Conservation (phyloP, 2,329 filamentous ascomycete species). For the Pyricularia sp. region DNA sequence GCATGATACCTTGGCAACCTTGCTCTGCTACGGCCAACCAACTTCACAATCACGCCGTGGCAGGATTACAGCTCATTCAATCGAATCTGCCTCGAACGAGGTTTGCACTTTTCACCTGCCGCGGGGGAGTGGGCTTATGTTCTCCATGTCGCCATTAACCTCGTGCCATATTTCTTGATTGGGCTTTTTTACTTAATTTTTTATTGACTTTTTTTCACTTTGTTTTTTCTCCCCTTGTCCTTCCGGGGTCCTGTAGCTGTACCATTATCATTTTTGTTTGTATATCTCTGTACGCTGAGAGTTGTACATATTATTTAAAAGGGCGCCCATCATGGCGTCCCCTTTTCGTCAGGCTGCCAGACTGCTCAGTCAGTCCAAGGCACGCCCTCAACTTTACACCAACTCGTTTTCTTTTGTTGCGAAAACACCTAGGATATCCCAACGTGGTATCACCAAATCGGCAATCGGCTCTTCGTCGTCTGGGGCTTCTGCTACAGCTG, state of each 20-base stretch:
- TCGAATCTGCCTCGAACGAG: background rate
- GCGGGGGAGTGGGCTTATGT: background rate
- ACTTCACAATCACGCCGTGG: background rate
- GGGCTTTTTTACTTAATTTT: background rate
- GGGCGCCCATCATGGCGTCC: background rate
- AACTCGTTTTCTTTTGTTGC: background rate
- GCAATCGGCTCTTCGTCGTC: background rate
- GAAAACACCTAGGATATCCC: background rate
- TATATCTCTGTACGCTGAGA: background rate
- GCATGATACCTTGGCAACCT: background rate
- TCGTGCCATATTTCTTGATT: slow-evolving; percentile 3
- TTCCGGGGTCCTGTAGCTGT: background rate
- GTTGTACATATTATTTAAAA: background rate
- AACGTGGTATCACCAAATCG: background rate
- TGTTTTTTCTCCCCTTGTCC: background rate
- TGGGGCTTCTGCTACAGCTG: background rate
- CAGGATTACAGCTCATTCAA: background rate
- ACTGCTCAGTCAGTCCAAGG: slow-evolving; percentile 1
- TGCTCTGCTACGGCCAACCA: background rate
- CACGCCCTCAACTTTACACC: background rate
- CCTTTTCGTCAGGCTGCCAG: background rate
- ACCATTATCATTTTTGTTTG: background rate
- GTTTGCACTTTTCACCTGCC: background rate
- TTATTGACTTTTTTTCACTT: background rate
- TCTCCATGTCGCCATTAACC: background rate